These are phyloP conservation scores for Crithidia acanthocephali DNA, from an alignment of 208 protist genomes.

Conservation along the genomic window DNA sequence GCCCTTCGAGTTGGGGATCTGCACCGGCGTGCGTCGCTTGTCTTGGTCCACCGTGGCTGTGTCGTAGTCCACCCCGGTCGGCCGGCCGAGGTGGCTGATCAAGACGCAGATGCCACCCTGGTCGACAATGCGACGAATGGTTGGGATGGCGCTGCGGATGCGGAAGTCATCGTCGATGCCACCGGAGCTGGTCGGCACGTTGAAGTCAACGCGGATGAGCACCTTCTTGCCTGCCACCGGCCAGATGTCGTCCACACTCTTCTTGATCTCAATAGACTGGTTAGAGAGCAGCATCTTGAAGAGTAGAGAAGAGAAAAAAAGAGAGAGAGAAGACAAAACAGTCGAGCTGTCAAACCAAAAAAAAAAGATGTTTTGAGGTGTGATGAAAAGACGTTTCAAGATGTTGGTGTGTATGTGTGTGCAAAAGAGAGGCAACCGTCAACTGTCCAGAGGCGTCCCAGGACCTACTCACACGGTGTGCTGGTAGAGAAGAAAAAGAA, in stretches of 20 bases:
- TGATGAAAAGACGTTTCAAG: too few species aligned
- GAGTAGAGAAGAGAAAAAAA: slow-evolving; percentile 9
- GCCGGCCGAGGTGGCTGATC: slow-evolving; percentile 98
- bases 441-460: too few species aligned
- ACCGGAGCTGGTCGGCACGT: slow-evolving; percentile 94
- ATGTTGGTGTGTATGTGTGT: too few species aligned
- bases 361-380: too few species aligned
- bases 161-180: slow-evolving; percentile 94
- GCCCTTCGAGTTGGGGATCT: slow-evolving; percentile 24
- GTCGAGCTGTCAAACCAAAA: too few species aligned
- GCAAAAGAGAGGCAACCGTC: too few species aligned
- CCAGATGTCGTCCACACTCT: slow-evolving; percentile 88
- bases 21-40: slow-evolving; percentile 19
- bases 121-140: slow-evolving; percentile 96
- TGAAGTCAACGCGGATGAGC: slow-evolving; percentile 97
- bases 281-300: slow-evolving; percentile 32
- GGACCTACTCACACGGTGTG: too few species aligned
- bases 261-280: slow-evolving; percentile 56
- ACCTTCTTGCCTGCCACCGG: slow-evolving; percentile 94
- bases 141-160: slow-evolving; percentile 96
- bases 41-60: slow-evolving; percentile 43
- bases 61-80: slow-evolving; percentile 89
- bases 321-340: not conserved
- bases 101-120: slow-evolving; percentile 91
- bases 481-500: not conserved